phyloP scores from a whole-genome alignment of 768 basidiomycete species.

The Tricholoma terreum region DNA sequence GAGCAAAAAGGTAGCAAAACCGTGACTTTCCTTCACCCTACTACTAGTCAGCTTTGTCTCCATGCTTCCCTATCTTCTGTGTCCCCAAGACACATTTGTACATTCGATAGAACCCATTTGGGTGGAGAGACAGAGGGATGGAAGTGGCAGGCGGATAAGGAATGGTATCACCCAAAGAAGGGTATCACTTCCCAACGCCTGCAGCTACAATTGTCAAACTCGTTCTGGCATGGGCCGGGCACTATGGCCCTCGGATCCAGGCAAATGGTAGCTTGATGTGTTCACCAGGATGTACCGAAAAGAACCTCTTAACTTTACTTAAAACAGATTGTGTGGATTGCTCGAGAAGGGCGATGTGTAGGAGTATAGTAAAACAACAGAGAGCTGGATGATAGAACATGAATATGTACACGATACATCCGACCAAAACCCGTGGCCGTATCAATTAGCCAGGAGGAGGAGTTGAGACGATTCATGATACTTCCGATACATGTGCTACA shows the following conservation, averaged over 20 bases:
- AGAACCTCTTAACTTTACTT: not conserved
- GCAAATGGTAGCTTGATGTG: too few relatives aligned
- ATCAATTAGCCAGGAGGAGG: constrained; percentile 1
- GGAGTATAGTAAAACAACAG: constrained; percentile 16
- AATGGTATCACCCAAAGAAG: too few relatives aligned
- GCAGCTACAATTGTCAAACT: too few relatives aligned
- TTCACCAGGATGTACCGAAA: not conserved
- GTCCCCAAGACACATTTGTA: constrained; percentile 1
- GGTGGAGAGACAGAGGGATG: constrained; percentile 28
- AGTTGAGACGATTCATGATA: constrained; percentile 6
- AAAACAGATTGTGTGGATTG: constrained; percentile 16
- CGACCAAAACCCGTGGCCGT: constrained; percentile 11
- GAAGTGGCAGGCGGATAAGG: too few relatives aligned
- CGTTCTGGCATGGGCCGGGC: too few relatives aligned
- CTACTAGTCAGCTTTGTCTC: constrained; percentile 25
- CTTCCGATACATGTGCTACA: constrained; percentile 38
- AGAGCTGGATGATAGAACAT: constrained; percentile 10
- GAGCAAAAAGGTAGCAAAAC: constrained; percentile 42
- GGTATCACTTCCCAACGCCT: too few relatives aligned
- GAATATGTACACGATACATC: constrained; percentile 22
- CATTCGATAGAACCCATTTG: constrained; percentile 29
- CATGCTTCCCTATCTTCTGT: constrained; percentile 26
- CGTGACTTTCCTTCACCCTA: constrained; percentile 33
- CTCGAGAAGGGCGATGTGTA: constrained; percentile 14
- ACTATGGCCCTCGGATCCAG: too few relatives aligned